phyloP scores from a whole-genome alignment of 345 rosid species.

The Reutealis trisperma region DNA sequence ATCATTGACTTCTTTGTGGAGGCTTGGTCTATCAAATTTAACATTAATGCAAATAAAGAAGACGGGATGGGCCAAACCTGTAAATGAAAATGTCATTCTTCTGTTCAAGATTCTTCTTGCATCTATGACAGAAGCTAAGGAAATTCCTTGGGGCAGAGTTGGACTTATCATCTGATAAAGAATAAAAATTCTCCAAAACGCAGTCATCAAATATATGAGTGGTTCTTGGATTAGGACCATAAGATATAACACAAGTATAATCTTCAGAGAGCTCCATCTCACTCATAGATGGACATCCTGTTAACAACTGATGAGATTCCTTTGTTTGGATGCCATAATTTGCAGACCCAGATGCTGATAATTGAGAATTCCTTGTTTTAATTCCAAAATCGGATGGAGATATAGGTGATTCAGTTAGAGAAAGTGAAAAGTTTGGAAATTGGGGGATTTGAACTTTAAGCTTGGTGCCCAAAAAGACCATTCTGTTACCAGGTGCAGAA shows the following conservation, averaged over 20 bases:
- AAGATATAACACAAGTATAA: slow-evolving; percentile 74
- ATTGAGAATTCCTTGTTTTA: slow-evolving; percentile 39
- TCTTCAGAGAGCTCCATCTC: slow-evolving; percentile 86
- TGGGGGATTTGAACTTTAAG: slow-evolving; percentile 58
- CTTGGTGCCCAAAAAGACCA: slow-evolving; percentile 55
- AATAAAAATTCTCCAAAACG: slow-evolving; percentile 48
- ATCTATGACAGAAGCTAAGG: slow-evolving; percentile 64
- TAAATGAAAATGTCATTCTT: slow-evolving; percentile 64
- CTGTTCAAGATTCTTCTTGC: slow-evolving; percentile 74
- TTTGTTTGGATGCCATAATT: slow-evolving; percentile 32
- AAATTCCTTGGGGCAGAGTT: slow-evolving; percentile 29
- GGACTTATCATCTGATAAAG: slow-evolving; percentile 24
- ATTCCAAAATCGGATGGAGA: slow-evolving; percentile 56
- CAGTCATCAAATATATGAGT: slow-evolving; percentile 82
- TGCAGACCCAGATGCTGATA: slow-evolving; percentile 26
- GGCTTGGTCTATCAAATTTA: background rate
- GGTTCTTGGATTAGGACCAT: slow-evolving; percentile 75
- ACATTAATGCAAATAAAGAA: slow-evolving; percentile 1
- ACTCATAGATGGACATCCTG: slow-evolving; percentile 36
- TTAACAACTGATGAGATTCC: slow-evolving; percentile 27
- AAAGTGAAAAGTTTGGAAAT: slow-evolving; percentile 9
- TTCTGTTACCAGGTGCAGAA: slow-evolving; percentile 40
- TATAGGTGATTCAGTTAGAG: slow-evolving; percentile 28
- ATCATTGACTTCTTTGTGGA: background rate
- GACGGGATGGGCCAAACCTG: slow-evolving; percentile 46